A percentile compares a stretch with the other conserved stretches of the same genome.
Conservation (phyloP, 768 basidiomycete genomes). For the Mycena galericulata region DNA sequence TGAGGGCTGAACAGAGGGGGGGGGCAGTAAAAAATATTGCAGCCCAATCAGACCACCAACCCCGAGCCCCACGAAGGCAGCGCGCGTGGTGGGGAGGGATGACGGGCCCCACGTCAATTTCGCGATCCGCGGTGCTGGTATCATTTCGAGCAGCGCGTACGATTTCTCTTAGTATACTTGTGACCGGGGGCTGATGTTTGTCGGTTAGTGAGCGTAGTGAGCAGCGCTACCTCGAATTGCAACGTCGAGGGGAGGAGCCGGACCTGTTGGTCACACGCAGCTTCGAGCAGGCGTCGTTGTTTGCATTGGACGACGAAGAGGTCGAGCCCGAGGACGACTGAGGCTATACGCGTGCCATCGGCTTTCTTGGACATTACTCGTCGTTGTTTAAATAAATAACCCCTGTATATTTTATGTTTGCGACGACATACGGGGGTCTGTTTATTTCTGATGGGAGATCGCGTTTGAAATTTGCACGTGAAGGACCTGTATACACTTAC, state of each 20-base stretch:
- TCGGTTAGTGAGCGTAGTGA: neutral
- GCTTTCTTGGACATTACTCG: neutral
- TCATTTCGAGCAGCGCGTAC: slow-evolving; percentile 16
- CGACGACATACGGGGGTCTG: too few species aligned
- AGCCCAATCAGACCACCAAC: neutral
- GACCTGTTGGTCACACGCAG: slow-evolving; percentile 10
- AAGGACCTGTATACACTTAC: neutral
- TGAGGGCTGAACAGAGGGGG: neutral
- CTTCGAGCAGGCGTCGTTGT: neutral
- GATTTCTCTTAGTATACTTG: neutral
- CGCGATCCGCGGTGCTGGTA: slow-evolving; percentile 1
- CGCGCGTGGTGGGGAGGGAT: neutral
- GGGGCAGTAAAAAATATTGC: neutral
- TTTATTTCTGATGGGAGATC: neutral
- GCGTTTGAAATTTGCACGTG: neutral
- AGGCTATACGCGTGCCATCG: neutral
- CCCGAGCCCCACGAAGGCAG: neutral
- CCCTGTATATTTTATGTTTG: too few species aligned
- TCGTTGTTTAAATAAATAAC: too few species aligned
- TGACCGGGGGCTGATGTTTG: neutral
- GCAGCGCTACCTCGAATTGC: slow-evolving; percentile 2
- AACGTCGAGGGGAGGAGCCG: neutral
- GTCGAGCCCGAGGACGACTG: neutral
- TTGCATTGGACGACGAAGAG: slow-evolving; percentile 3
- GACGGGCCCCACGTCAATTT: neutral